Evolutionary conservation across 257 asterid genomes (phyloP).

Genomic region (Salvia miltiorrhiza): DNA sequence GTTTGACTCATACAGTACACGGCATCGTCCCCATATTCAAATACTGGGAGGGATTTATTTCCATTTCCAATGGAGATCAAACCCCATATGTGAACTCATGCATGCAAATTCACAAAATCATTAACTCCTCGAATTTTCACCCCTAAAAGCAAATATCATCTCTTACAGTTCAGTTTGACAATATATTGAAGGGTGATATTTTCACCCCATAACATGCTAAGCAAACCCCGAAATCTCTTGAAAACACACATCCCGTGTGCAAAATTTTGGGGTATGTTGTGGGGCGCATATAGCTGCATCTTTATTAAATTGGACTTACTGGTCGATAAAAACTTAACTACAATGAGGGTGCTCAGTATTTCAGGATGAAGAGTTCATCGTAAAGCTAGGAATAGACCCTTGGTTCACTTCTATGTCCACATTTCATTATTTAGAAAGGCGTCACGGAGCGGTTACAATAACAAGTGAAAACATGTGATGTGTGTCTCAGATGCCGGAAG

Average conservation of each 20-base stretch:
- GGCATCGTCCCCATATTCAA: neutral
- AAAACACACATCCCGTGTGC: no score
- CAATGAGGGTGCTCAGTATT: no score
- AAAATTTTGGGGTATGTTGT: no score
- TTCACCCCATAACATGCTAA: neutral
- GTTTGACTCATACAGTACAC: neutral
- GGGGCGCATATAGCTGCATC: neutral
- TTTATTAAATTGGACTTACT: neutral
- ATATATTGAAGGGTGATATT: neutral
- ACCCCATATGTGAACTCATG: neutral
- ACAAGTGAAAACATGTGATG: no score
- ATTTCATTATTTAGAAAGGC: no score
- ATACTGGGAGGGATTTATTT: neutral
- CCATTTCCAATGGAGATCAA: neutral
- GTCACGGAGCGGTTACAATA: no score
- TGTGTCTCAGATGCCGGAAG: no score
- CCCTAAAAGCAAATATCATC: neutral
- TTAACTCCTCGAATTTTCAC: neutral
- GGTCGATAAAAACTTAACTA: no score
- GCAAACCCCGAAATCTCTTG: no score
- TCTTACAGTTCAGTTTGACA: neutral
- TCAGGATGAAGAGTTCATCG: no score
- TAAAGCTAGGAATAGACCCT: no score
- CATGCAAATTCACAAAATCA: neutral
- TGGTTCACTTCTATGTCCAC: no score